Percentiles rank a stretch among this genome's conserved stretches.
Evolutionary conservation across 2,329 filamentous ascomycete species (phyloP).

Genomic region (Lachnellula willkommii): DNA sequence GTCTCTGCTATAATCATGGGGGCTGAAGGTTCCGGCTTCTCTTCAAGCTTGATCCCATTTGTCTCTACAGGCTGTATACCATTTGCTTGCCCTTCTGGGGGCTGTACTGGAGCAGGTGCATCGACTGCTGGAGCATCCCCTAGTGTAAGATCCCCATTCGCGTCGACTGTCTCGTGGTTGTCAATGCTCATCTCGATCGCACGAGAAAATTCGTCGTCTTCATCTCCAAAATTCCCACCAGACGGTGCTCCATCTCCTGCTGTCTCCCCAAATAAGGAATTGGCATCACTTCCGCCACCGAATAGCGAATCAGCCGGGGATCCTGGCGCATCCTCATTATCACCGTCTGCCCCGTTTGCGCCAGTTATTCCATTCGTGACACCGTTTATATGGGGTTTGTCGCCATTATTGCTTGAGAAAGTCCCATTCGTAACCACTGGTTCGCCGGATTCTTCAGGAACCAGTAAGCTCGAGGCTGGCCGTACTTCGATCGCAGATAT

Average conservation of each 20-base stretch:
- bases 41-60: conserved; percentile 16
- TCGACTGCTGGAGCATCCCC: conserved; percentile 13
- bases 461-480: conserved; percentile 66
- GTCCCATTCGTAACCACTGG: conserved; percentile 59
- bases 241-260: conserved; percentile 46
- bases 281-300: conserved; percentile 64
- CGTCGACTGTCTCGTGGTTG: conserved; percentile 20
- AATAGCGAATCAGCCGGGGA: conserved; percentile 69
- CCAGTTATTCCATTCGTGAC: conserved; percentile 37
- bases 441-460: conserved; percentile 66
- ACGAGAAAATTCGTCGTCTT: conserved; percentile 75
- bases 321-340: conserved; percentile 53
- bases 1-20: conserved; percentile 32
- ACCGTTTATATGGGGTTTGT: conserved; percentile 54
- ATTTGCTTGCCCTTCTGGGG: conserved; percentile 17
- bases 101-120: conserved; percentile 7
- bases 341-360: conserved; percentile 30
- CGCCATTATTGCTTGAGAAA: conserved; percentile 67
- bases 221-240: conserved; percentile 67
- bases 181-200: conserved; percentile 54
- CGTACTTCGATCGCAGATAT: conserved; percentile 84
- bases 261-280: conserved; percentile 85
- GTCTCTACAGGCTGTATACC: not conserved
- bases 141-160: conserved; percentile 27
- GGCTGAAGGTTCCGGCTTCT: conserved; percentile 7